Base-by-base conservation (phyloP, 768 basidiomycete genomes). In the Kwoniella dejecticola region DNA sequence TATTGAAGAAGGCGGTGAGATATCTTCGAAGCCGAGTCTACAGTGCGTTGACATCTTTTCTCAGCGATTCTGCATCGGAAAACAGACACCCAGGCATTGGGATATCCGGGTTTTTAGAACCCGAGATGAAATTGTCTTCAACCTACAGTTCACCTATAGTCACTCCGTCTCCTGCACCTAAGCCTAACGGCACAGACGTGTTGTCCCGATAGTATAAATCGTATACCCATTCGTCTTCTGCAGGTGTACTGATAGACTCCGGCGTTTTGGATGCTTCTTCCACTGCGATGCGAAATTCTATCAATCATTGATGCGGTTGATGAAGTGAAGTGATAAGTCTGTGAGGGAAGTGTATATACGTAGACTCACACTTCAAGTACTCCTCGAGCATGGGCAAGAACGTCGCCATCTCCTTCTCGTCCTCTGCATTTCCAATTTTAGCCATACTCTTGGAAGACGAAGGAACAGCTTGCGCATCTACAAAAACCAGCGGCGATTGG, bases 311-410 rank as follows among this genome's bases (percentile, higher is more conserved):
- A 8, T 38, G 17, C 17, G 8, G 36, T 8, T 38, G 36, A 38
- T 17, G 8, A 38, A 38, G 17, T 38, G n/a, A n/a, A n/a, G n/a
- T n/a, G n/a, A 38, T 38, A 38, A 38, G 8, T 38, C 8, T 8
- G 8, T 38, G 8, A 38, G 36, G 36, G 36, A 38, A 38, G 8
- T 38, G 17, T 8, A 38, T 38, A 17, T 8, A 42, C 19, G 17
- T 42, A 26, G 10, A 69, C 76, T 54, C 46, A 78, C 78, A 45
- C 19, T 62, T 62, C 13, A 79, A 63, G 49, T 78, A 75, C 53
- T 78, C 76, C 45, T 75, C 54, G 27, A 80, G 60, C 78, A 80
- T 79, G 1, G 78, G 75, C 44, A 78, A 56, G 63, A 79, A 80
- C 23, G 70, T 72, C 24, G 67, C 78, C 70, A 79, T 72, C 50